phyloP scores from a whole-genome alignment of 176 grass and related monocot genomes.

The Microstegium vimineum region DNA sequence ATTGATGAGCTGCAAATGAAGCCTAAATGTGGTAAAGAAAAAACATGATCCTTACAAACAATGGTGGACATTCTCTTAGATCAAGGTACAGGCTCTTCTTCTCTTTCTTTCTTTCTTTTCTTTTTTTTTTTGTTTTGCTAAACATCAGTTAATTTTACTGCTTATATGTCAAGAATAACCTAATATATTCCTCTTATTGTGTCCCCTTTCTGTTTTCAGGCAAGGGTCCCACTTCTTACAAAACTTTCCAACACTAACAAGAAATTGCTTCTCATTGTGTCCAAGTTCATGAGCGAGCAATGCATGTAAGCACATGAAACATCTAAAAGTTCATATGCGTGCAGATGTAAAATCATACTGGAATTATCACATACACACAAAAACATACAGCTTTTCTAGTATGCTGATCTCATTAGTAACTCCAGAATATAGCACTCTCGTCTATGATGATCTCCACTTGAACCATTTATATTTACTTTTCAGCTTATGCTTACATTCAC shows the following conservation, averaged over 20 bases:
- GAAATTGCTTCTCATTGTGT: neutral
- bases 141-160: neutral
- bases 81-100: neutral
- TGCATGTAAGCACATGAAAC: neutral
- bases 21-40: neutral
- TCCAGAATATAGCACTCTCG: neutral
- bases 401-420: neutral
- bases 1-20: neutral
- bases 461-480: neutral
- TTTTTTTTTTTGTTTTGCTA: too few relatives aligned
- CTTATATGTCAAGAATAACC: neutral
- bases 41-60: neutral
- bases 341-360: constrained; percentile 9
- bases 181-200: neutral
- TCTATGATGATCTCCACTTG: neutral
- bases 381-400: neutral
- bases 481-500: constrained; percentile 1
- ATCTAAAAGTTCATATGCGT: neutral
- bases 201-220: neutral
- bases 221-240: neutral
- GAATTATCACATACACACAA: neutral
- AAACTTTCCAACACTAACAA: neutral
- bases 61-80: neutral
- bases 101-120: neutral
- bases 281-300: neutral